Evolutionary conservation across 495 filamentous ascomycete genomes (phyloP).

Genomic region (Talaromyces trachyspermus): DNA sequence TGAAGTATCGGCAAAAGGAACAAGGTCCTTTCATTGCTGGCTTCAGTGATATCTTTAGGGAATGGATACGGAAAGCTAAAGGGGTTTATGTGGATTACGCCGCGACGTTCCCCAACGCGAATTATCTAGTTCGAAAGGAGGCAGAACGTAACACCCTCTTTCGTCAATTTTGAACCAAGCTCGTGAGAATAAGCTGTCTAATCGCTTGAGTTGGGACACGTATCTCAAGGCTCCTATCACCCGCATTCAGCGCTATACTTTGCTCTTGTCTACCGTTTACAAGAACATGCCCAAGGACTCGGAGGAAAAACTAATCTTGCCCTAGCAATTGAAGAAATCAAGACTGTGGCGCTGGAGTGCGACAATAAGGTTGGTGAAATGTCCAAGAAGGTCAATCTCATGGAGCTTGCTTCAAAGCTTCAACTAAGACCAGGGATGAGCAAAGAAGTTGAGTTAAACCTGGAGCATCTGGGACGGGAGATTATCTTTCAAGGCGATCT

Average conservation of each 20-base stretch:
- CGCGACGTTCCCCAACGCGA: conserved; percentile 75
- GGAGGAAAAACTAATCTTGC: conserved; percentile 81
- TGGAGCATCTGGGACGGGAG: conserved; percentile 85
- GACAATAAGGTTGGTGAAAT: conserved; percentile 92
- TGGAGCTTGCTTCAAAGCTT: conserved; percentile 75
- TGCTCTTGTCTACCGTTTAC: conserved; percentile 75
- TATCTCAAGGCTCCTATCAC: conserved; percentile 93
- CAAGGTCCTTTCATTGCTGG: conserved; percentile 91
- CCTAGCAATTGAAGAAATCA: conserved; percentile 91
- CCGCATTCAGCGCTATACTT: conserved; percentile 79
- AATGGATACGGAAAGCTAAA: conserved; percentile 96
- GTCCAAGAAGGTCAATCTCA: conserved; percentile 81
- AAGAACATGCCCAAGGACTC: conserved; percentile 76
- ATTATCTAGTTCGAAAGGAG: conserved; percentile 77
- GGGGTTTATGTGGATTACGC: conserved; percentile 87
- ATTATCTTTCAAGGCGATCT: conserved; percentile 86
- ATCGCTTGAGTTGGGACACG: conserved; percentile 85
- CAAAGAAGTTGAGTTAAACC: conserved; percentile 70
- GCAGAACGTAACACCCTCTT: conserved; percentile 79
- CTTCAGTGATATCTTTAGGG: conserved; percentile 95
- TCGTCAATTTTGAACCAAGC: conserved; percentile 74
- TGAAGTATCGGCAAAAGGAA: conserved; percentile 96
- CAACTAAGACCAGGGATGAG: conserved; percentile 82
- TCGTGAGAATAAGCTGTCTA: conserved; percentile 71
- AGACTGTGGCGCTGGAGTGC: conserved; percentile 83